Evolutionary conservation across 2,329 filamentous ascomycete species (phyloP), one percentile per base, ranked within the genome.

Genomic region (Cladophialophora carrionii): DNA sequence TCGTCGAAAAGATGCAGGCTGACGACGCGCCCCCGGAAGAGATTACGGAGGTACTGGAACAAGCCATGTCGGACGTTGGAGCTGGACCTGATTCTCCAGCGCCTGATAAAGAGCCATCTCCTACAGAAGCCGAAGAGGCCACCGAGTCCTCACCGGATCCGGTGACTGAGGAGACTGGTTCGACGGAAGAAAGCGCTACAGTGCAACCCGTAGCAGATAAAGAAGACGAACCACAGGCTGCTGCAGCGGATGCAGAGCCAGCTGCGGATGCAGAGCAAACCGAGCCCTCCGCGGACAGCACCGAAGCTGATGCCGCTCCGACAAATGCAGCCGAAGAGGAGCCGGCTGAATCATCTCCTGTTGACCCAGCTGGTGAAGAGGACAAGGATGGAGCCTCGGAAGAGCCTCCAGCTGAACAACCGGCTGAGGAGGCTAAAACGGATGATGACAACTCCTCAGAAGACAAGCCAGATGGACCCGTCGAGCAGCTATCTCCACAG

Each of bases 21-120:
- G 65, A 61, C 12, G 68, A 70, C 52, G 65, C 64, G 26, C 49
- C 68, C 17, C 57, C 63, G 17, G 65, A 63, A 29, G 24, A 70
- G 41, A 64, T 70, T 17, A 59, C 53, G 22, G 61, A 65, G 10
- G 63, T 70, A 5, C 59, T 70, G 29, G 68, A 68, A 41, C 66
- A 69, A 57, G 71, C 71, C 41, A 70, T 66, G 58, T 71, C 71
- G 1, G 71, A 72, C 26, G 64, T 68, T 41, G 72, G 70, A 7
- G 70, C 68, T 22, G 66, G 68, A 20, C 68, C 71, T 5, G 68
- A 71, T 20, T 31, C 60, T 32, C 17, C 72, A 53, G 68, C 70
- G 14, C 41, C 69, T 51, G 63, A 46, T 46, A 17, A 59, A 49
- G 61, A 63, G 34, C 20, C 41, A 51, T n/a, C 57, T 12, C 14